phyloP scores from a whole-genome alignment of 345 rosid species.

The Salix koriyanagi region DNA sequence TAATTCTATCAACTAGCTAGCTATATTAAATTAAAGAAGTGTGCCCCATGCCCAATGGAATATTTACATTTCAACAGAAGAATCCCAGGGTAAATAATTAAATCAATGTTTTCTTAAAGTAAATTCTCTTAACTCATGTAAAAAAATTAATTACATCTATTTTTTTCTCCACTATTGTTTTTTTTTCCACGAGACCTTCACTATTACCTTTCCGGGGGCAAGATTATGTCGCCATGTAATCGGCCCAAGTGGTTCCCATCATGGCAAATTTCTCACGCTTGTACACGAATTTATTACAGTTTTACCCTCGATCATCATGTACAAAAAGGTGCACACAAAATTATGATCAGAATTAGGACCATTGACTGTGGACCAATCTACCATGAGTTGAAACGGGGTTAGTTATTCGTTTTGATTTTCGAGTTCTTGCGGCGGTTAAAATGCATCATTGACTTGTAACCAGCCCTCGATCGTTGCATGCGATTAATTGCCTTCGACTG shows the following conservation, averaged over 20 bases:
- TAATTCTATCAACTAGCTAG: too few relatives aligned
- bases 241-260: slow-evolving; percentile 39
- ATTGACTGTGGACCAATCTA: slow-evolving; percentile 36
- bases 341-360: slow-evolving; percentile 29
- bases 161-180: neutral
- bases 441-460: neutral
- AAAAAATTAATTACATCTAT: too few relatives aligned
- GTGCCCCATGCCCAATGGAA: too few relatives aligned
- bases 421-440: slow-evolving; percentile 24
- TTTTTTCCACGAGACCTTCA: neutral
- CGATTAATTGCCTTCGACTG: neutral
- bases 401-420: slow-evolving; percentile 25
- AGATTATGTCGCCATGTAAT: slow-evolving; percentile 48
- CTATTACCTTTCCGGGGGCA: slow-evolving; percentile 35
- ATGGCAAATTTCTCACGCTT: slow-evolving; percentile 46
- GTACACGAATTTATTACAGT: slow-evolving; percentile 7
- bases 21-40: too few relatives aligned
- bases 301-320: slow-evolving; percentile 23
- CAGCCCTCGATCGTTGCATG: neutral
- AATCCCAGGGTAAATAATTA: too few relatives aligned
- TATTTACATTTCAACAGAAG: too few relatives aligned
- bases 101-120: too few relatives aligned
- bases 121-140: too few relatives aligned
- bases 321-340: slow-evolving; percentile 28
- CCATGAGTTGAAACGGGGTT: slow-evolving; percentile 18